Evolutionary conservation across 1,139 yeast species (phyloP).

Genomic region (Scheffersomyces titani): DNA sequence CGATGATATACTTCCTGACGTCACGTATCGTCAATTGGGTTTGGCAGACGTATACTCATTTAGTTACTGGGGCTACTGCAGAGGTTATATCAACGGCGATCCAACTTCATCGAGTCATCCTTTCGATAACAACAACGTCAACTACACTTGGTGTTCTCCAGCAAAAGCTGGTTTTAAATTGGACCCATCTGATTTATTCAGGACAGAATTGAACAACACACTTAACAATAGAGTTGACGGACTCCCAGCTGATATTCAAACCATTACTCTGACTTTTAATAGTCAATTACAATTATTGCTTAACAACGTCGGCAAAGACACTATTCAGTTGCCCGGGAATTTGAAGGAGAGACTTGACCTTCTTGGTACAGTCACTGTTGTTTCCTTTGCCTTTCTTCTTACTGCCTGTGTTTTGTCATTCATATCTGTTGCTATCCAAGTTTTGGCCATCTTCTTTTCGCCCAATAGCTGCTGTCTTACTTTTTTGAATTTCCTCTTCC

Average conservation of each 20-base stretch:
- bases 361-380: conserved; percentile 37
- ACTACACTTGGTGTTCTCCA: conserved; percentile 56
- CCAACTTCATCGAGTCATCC: conserved; percentile 10
- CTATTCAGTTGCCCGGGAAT: conserved; percentile 40
- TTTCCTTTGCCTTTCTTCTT: conserved; percentile 15
- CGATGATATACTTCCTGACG: conserved; percentile 11
- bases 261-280: conserved; percentile 19
- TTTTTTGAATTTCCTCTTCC: conserved; percentile 40
- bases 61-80: conserved; percentile 76
- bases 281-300: conserved; percentile 30
- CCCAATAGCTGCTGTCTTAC: conserved; percentile 43
- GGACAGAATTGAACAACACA: conserved; percentile 37
- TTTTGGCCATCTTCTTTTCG: conserved; percentile 39
- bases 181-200: conserved; percentile 53
- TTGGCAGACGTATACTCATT: conserved; percentile 62
- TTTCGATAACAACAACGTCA: conserved; percentile 37
- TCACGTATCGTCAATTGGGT: conserved; percentile 39
- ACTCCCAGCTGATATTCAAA: conserved; percentile 13
- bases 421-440: conserved; percentile 36
- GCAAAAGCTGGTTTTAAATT: conserved; percentile 51
- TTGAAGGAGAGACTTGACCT: conserved; percentile 32
- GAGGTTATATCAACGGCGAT: conserved; percentile 39
- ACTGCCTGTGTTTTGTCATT: conserved; percentile 39
- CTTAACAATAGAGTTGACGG: conserved; percentile 29
- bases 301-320: conserved; percentile 29